Evolutionary conservation across 116 monocot genomes (phyloP).

Genomic region (Cymodocea nodosa): DNA sequence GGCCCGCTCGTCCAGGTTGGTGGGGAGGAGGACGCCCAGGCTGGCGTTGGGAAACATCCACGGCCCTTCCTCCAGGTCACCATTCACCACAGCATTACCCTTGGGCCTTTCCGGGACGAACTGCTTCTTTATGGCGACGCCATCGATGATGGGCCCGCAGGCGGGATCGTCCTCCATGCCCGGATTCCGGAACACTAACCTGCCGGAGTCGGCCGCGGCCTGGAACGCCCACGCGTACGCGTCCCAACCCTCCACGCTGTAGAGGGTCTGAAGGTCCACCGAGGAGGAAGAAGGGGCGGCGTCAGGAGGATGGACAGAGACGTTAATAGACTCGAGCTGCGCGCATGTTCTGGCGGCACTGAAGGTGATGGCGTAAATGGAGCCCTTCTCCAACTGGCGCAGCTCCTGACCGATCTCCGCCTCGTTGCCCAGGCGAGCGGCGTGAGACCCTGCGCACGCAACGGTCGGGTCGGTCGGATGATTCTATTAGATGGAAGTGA

Average conservation of each 20-base stretch:
- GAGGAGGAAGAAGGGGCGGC: conserved; percentile 17
- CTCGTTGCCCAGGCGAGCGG: conserved; percentile 79
- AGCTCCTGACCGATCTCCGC: conserved; percentile 57
- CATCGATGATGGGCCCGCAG: conserved; percentile 87
- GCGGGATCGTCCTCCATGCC: conserved; percentile 96
- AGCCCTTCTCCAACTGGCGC: conserved; percentile 48
- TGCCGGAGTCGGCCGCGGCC: conserved; percentile 12
- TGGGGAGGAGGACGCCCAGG: conserved; percentile 77
- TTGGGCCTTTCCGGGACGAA: conserved; percentile 53
- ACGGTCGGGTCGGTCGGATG: too few relatives aligned
- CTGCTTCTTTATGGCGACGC: conserved; percentile 80
- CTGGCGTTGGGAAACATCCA: conserved; percentile 69
- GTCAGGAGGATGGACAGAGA: conserved; percentile 23
- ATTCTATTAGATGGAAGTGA: too few relatives aligned
- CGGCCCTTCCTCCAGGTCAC: conserved; percentile 91
- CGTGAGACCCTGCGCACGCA: conserved; percentile 40
- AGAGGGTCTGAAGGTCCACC: conserved; percentile 89
- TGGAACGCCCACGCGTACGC: conserved; percentile 75
- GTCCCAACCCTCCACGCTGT: conserved; percentile 92
- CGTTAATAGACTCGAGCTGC: conserved; percentile 81
- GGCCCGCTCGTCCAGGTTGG: conserved; percentile 65
- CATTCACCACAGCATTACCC: conserved; percentile 59
- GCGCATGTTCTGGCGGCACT: conserved; percentile 90
- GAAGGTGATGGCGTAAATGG: conserved; percentile 69
- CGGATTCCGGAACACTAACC: conserved; percentile 55